Percentiles rank a stretch among this genome's conserved stretches.
These are phyloP conservation scores for Rhizophagus sp. DNA, from an alignment of 192 early-diverging fungal genomes.

Conservation along the genomic window DNA sequence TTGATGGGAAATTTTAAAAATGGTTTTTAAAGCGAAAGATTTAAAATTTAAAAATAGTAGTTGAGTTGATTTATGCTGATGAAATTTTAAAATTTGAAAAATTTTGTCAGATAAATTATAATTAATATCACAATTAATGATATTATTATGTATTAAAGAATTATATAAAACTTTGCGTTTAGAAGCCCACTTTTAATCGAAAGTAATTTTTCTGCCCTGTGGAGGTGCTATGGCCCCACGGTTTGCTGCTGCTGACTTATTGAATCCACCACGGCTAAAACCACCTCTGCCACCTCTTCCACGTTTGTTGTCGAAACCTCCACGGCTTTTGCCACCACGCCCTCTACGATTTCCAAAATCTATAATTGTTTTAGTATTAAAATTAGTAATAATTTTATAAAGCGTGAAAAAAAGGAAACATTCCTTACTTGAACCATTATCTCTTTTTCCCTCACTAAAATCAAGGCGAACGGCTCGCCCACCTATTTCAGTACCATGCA, in stretches of 20 bases:
- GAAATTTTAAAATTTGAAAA: too few species aligned
- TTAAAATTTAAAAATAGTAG: too few species aligned
- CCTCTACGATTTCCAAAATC: conserved; percentile 38
- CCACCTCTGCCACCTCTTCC: background rate
- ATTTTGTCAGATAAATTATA: background rate
- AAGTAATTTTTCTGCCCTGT: conserved; percentile 11
- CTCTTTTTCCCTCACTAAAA: conserved; percentile 60
- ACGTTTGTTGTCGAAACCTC: background rate
- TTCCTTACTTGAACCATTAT: conserved; percentile 34
- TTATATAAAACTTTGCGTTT: background rate
- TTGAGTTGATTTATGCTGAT: too few species aligned
- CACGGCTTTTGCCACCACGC: background rate
- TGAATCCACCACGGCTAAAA: background rate
- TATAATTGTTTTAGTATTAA: conserved; percentile 33
- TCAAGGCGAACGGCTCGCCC: conserved; percentile 88
- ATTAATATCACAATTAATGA: background rate
- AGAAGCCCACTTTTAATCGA: background rate
- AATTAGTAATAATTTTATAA: conserved; percentile 13
- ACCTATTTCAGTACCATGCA: conserved; percentile 75
- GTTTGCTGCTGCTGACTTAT: background rate
- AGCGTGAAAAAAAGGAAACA: background rate
- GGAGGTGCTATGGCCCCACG: conserved; percentile 9
- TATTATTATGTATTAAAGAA: too few species aligned
- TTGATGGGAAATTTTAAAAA: too few species aligned
- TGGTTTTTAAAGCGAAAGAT: too few species aligned